phyloP scores from a whole-genome alignment of 139 green algal species.

The Ulvella scutata region DNA sequence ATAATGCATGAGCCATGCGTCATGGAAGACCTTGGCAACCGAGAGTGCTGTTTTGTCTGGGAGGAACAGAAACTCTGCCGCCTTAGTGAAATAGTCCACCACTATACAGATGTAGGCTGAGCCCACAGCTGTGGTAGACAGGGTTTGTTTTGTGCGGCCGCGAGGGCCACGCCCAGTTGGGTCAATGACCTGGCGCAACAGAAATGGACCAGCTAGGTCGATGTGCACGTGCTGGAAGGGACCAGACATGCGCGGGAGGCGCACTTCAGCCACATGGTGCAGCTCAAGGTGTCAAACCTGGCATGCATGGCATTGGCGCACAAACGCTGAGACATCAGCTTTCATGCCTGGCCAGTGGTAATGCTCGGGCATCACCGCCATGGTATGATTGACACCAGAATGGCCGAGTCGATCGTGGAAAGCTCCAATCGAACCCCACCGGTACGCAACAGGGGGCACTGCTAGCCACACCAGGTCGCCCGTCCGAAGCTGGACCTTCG shows the following conservation, averaged over 20 bases:
- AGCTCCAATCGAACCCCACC: conserved; percentile 5
- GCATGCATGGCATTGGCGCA: background rate
- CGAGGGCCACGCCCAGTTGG: no score
- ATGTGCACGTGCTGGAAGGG: conserved; percentile 4
- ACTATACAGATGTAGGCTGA: background rate
- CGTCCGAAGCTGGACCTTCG: background rate
- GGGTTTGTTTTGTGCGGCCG: background rate
- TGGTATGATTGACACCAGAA: conserved; percentile 6
- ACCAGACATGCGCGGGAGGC: background rate
- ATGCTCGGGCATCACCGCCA: background rate
- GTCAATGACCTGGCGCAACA: no score
- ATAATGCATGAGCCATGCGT: background rate
- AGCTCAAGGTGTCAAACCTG: background rate
- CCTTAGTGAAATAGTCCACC: background rate
- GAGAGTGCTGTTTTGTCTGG: background rate
- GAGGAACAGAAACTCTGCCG: background rate
- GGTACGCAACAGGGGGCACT: conserved; percentile 1
- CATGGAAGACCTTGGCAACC: no score
- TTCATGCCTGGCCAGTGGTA: conserved; percentile 8
- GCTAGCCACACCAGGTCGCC: background rate
- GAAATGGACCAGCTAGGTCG: background rate
- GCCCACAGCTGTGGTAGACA: background rate
- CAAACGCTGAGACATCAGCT: background rate
- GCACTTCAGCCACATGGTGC: background rate
- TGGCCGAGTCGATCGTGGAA: conserved; percentile 10